These are phyloP conservation scores for Crithidia expoeki DNA, from an alignment of 208 protist genomes.

Conservation along the genomic window DNA sequence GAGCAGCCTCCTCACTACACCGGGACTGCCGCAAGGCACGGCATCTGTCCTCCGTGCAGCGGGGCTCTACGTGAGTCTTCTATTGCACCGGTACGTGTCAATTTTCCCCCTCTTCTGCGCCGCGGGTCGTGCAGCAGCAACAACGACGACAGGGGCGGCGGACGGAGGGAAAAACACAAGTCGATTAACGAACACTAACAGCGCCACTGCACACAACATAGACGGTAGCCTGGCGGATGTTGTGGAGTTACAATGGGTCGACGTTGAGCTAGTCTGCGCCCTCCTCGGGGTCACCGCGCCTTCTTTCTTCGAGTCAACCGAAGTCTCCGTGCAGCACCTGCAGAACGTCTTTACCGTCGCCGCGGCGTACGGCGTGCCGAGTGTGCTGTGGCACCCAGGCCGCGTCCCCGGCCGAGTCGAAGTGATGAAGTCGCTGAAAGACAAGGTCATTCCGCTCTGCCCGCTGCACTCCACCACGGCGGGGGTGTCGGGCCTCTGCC, in stretches of 20 bases:
- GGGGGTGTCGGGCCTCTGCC: slow-evolving; percentile 45
- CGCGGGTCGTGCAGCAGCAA: slow-evolving; percentile 16
- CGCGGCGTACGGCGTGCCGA: slow-evolving; percentile 57
- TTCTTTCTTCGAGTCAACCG: slow-evolving; percentile 72
- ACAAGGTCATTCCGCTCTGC: slow-evolving; percentile 25
- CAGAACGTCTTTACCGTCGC: slow-evolving; percentile 75
- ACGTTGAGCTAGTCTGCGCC: slow-evolving; percentile 64
- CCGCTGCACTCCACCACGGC: slow-evolving; percentile 10
- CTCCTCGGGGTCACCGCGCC: slow-evolving; percentile 68
- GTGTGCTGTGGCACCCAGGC: slow-evolving; percentile 69
- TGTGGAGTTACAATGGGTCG: slow-evolving; percentile 79
- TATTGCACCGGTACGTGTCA: slow-evolving; percentile 66
- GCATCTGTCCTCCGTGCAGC: slow-evolving; percentile 42
- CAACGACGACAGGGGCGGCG: not conserved
- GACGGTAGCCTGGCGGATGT: too few species aligned
- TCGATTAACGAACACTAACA: not conserved
- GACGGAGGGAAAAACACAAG: not conserved
- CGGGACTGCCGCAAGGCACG: slow-evolving; percentile 40
- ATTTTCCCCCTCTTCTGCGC: slow-evolving; percentile 74
- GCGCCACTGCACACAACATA: too few species aligned
- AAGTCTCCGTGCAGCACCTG: slow-evolving; percentile 65
- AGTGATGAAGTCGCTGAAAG: slow-evolving; percentile 42
- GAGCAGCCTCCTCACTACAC: slow-evolving; percentile 43
- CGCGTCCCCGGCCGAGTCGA: slow-evolving; percentile 49
- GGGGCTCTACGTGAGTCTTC: slow-evolving; percentile 69